phyloP scores from a whole-genome alignment of 176 grass and related monocot genomes.

The Pontederia crassipes region DNA sequence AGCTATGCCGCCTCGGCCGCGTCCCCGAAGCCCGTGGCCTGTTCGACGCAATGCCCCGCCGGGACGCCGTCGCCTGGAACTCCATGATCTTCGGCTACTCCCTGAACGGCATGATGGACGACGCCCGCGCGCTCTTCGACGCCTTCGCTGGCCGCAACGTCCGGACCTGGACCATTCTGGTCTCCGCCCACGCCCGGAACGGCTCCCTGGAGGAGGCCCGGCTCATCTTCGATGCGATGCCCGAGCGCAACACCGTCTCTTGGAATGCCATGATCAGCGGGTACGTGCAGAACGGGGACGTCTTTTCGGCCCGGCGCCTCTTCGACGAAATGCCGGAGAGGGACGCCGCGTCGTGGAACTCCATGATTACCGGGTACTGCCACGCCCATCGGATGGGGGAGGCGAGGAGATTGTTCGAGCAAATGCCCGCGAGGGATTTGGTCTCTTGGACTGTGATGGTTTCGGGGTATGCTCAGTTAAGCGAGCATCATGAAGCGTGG shows the following conservation, averaged over 20 bases:
- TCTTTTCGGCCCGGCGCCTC: slow-evolving; percentile 30
- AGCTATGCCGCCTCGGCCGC: slow-evolving; percentile 9
- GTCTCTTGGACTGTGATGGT: slow-evolving; percentile 60
- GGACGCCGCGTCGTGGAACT: slow-evolving; percentile 48
- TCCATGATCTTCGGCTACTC: slow-evolving; percentile 25
- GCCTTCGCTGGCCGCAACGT: slow-evolving; percentile 14
- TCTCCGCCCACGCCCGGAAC: slow-evolving; percentile 14
- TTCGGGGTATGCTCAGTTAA: slow-evolving; percentile 52
- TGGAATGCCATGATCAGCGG: slow-evolving; percentile 61
- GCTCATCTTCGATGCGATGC: slow-evolving; percentile 22
- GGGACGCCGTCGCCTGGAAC: slow-evolving; percentile 7
- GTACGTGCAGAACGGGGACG: slow-evolving; percentile 38
- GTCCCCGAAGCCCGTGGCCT: slow-evolving; percentile 32
- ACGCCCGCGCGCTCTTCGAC: slow-evolving; percentile 15
- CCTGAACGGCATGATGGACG: slow-evolving; percentile 20
- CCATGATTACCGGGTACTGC: slow-evolving; percentile 65
- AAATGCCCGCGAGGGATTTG: slow-evolving; percentile 34
- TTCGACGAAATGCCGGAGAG: slow-evolving; percentile 45
- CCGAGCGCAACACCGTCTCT: slow-evolving; percentile 27
- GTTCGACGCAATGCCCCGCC: slow-evolving; percentile 33
- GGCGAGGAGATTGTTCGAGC: slow-evolving; percentile 31
- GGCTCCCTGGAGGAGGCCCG: slow-evolving; percentile 11
- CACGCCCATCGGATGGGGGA: slow-evolving; percentile 34
- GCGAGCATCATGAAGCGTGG: slow-evolving; percentile 40
- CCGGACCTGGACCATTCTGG: slow-evolving; percentile 21